Evolutionary conservation across 257 asterid genomes (phyloP), one percentile per base, ranked within the genome.

Genomic region (Lantana camara): DNA sequence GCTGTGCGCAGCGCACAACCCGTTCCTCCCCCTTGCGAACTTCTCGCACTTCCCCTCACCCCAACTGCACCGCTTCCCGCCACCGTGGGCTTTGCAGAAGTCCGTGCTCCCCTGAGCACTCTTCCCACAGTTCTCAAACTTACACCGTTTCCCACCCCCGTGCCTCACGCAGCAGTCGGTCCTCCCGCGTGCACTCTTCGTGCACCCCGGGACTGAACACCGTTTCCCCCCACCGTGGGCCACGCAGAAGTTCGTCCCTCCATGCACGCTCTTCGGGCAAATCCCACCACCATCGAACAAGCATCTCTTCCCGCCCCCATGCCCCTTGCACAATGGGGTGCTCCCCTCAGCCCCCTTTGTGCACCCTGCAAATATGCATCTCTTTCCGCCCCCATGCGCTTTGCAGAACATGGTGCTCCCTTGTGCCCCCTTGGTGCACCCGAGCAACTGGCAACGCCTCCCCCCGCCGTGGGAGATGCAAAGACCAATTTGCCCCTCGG

Each of bases 391-490:
- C 24, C 97, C 97, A 20, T 91, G 97, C 5, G 96, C 97, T 76
- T 91, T 91, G 75, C 97, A 91, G 72, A 79, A 85, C 51, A 73
- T 15, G 3, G 98, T 91, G 56, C 96, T 86, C 27, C 98, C 98
- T 53, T 91, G 98, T 2, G 98, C 95, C 0, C 98, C 98, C 67
- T 88, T 88, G 0, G 56, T 13, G 45, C 98, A 91, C 30, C 71
- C 81, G 1, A 54, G 59, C 53, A 63, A 71, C 23, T 82, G 88
- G 67, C 98, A 91, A 5, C 98, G 95, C 41, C 95, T 76, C 30
- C 98, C 98, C 2, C 98, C 98, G 17, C 98, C 98, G 13, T 88
- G 97, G 41, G 97, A 91, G 44, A 91, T 91, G 80, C 97, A 91
- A 63, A 85, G 79, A 19, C 97, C 97, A 56, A 86, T 51, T 73